A percentile compares a stretch with the other conserved stretches of the same genome.
Evolutionary conservation across 1,139 yeast species (phyloP).

Genomic region (Protomyces arabidopsidicola): DNA sequence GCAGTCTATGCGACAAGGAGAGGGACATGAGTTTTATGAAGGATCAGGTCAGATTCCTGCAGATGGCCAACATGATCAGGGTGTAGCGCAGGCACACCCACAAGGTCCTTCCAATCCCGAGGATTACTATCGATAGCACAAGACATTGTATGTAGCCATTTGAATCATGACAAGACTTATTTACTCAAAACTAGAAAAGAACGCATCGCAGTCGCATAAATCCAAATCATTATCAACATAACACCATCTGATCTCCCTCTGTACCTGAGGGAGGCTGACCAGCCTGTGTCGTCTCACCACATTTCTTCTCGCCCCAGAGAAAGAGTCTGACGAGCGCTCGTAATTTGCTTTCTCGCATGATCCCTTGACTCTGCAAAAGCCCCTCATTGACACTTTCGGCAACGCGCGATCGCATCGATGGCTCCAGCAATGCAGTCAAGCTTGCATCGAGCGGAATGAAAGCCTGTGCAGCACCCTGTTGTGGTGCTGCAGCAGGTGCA

Average conservation of each 20-base stretch:
- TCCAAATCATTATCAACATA: background rate
- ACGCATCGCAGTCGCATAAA: background rate
- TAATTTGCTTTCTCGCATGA: constrained; percentile 40
- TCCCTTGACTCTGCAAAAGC: constrained; percentile 39
- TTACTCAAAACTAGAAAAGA: background rate
- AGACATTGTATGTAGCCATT: background rate
- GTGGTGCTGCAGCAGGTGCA: constrained; percentile 36
- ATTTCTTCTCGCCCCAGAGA: constrained; percentile 23
- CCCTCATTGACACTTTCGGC: constrained; percentile 43
- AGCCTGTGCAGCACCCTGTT: constrained; percentile 29
- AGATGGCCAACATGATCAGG: background rate
- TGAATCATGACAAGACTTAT: background rate
- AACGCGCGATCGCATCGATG: constrained; percentile 39
- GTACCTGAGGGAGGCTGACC: background rate
- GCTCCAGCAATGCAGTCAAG: constrained; percentile 39
- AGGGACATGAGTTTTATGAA: background rate
- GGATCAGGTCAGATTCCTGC: background rate
- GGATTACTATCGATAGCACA: background rate
- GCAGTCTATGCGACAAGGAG: background rate
- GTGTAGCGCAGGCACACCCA: background rate
- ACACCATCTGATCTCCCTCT: background rate
- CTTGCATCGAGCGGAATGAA: constrained; percentile 33
- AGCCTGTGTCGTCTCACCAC: background rate
- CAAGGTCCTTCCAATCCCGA: background rate
- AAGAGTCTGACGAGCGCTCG: constrained; percentile 35